Conservation (phyloP, 495 filamentous ascomycete species). For the Bathelium albidoporum region DNA sequence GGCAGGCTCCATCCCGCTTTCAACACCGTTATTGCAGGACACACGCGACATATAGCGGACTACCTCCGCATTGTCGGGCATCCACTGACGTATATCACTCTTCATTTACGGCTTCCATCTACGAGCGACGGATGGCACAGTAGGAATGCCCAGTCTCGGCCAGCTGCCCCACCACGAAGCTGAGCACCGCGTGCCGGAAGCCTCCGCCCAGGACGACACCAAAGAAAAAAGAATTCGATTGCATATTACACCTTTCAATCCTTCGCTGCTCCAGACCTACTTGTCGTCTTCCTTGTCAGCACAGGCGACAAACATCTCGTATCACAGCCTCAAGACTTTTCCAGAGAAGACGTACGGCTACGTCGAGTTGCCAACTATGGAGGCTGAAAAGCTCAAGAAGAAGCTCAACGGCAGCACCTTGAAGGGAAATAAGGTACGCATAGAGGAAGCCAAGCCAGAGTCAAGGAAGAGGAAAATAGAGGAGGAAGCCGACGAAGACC, state of each 20-base stretch:
- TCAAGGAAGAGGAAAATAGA: constrained; percentile 26
- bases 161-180: not conserved
- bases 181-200: not conserved
- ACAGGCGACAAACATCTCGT: constrained; percentile 69
- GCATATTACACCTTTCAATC: constrained; percentile 75
- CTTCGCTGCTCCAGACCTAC: constrained; percentile 56
- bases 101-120: not conserved
- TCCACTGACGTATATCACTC: not conserved
- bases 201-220: not conserved
- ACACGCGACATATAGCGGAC: not conserved
- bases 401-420: constrained; percentile 85
- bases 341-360: constrained; percentile 87
- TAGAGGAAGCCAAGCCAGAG: constrained; percentile 64
- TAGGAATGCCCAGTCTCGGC: not conserved
- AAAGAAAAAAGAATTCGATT: constrained; percentile 43
- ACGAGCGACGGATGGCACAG: not conserved
- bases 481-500: constrained; percentile 8
- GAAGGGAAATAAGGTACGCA: constrained; percentile 71
- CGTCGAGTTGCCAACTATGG: constrained; percentile 65
- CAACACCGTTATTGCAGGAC: not conserved
- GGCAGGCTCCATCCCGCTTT: not conserved
- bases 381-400: constrained; percentile 80
- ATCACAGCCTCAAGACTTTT: constrained; percentile 71
- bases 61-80: not conserved
- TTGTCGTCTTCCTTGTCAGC: constrained; percentile 57